Base-by-base conservation (phyloP, 805 yeast genomes). In the Grigorovia yakushimaensis region DNA sequence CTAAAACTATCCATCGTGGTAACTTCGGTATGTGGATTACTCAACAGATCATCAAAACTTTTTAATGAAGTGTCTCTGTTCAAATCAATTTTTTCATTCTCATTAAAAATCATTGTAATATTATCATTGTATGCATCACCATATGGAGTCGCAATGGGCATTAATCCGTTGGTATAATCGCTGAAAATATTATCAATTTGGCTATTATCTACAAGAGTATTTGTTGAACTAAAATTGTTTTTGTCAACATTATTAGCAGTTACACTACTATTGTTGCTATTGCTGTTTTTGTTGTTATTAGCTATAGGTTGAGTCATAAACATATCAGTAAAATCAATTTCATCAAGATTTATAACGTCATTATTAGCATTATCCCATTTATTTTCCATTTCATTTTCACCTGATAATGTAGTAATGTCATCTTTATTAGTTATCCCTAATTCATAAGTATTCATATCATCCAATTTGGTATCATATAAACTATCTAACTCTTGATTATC, bases 271-370 rank as follows among this genome's bases (percentile, higher is more conserved):
- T 23, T 23, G 9, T 15, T 24, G 22, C 7, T 41, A 5, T 41
- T 30, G 4, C 6, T 33, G 15, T 33, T 33, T 4, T 5, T 4
- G 4, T n/a, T 13, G 18, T 19, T n/a, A 13, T 33, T 33, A 20
- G 18, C 19, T 23, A 19, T 35, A n/a, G 46, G 38, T 10, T 27
- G 33, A 6, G 51, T 55, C 41, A 56, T 56, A 48, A 64, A 64
- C 42, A 64, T 52, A 38, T 60, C 57, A 11, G 66, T 64, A 42
- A 62, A 64, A 53, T 64, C 68, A 23, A 64, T 58, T 50, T 64
- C 68, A 46, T 62, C 51, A 13, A 57, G 44, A 27, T 55, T 51
- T 5, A 44, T 49, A 45, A 48, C 36, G 22, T 43, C 21, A 22
- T 44, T 42, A 33, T 22, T 45, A n/a, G 11, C n/a, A 30, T 35